Base-by-base conservation (phyloP, 2,329 filamentous ascomycete species). In the Hypoxylon sp. region DNA sequence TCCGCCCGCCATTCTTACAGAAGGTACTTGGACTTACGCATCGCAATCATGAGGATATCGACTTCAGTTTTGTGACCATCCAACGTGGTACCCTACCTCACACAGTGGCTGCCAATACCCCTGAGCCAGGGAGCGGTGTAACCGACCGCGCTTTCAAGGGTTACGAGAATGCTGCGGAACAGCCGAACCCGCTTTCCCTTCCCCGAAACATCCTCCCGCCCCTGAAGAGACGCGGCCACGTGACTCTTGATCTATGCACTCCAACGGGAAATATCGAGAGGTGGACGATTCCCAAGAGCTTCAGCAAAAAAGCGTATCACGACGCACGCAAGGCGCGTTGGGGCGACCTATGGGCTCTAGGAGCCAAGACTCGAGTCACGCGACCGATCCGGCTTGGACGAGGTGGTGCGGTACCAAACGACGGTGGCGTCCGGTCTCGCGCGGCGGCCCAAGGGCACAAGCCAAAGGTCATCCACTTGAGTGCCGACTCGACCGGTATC, bases 311-410 rank as follows among this genome's bases (percentile, higher is more conserved):
- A 71, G 93, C 93, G 0, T 98, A 94, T 79, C 92, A 91, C 71
- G 95, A 98, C 75, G 95, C 95, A 34, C 88, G 95, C 65, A 99
- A 99, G 79, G 86, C 90, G 0, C 81, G 81, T 55, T 98, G 94
- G 95, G 95, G 95, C 39, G 95, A 98, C 75, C 82, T 98, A 8
- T 99, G 95, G 95, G 93, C 94, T 0, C 82, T 98, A 0, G 95
- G 95, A 0, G 94, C 94, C 20, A 98, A 98, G 83, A 96, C 93
- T 0, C 85, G 93, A 11, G 85, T 91, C 3, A 74, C 78, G 1
- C 82, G 91, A 48, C 82, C 80, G 13, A 79, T 91, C 44, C 85
- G 88, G 6, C 78, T 91, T 2, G 91, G 91, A 54, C 76, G 74
- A 65, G 76, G 71, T 22, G 79, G 74, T 32, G 69, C 67, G 13